Base-by-base conservation (phyloP, 345 rosid genomes). In the Aquilaria yunnanensis region DNA sequence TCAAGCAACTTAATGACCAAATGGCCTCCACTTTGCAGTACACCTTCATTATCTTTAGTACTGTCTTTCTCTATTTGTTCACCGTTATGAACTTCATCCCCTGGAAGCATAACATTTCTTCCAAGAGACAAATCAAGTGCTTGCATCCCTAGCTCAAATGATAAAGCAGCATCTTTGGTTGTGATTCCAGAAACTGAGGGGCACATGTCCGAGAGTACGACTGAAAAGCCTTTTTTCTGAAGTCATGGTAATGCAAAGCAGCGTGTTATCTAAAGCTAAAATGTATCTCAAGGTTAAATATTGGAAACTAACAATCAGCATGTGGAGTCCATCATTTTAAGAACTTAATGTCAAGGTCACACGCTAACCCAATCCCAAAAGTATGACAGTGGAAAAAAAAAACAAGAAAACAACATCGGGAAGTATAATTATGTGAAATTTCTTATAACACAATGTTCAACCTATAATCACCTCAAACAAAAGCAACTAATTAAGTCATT, bases 161-260 rank as follows among this genome's bases (percentile, higher is more conserved):
- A 94, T 56, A 90, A 77, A 5, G 91, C 96, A 6, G 93, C 89
- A 75, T 94, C 99, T 68, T 56, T 87, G 30, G 83, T 81, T 59
- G 83, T 65, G 47, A 94, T 85, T 64, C 99, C 99, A 74, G 97
- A 85, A 69, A 94, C 96, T 29, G 71, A 70, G 45, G 88, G 97
- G 55, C 99, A 90, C 96, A 88, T 94, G 64, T 94, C 96, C 2
- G 99, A 94, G 32, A 90, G 90, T 60, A 90, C 58, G 14, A 90
- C 88, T 2, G 87, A 88, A 62, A 94, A 90, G 1, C 97, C 97
- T 66, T 74, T 80, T 51, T 82, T 64, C 97, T 88, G 83, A 81
- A 81, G 47, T 56, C 70, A 64, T 46, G 14, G 48, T 47, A 47
- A 69, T 16, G 1, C 59, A 69, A 68, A 32, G 10, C 11, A 47